Percentiles rank a stretch among this genome's conserved stretches.
phyloP scores from a whole-genome alignment of 208 protist genomes.

The Angomonas ambiguus region DNA sequence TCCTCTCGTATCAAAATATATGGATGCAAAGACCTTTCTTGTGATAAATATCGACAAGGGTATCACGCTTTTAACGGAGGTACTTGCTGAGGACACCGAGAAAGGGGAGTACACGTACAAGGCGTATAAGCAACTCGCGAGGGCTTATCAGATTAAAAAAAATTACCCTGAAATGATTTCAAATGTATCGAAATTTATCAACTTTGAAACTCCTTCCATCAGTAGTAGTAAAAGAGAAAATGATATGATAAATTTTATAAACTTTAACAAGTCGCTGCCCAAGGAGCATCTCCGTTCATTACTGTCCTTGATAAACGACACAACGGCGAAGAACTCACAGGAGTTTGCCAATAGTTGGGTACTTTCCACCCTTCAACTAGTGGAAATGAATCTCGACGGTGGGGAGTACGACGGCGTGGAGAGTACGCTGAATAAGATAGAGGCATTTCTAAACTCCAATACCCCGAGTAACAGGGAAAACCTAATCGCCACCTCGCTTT shows the following conservation, averaged over 20 bases:
- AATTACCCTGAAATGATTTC: constrained; percentile 83
- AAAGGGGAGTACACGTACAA: constrained; percentile 93
- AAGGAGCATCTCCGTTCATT: constrained; percentile 45
- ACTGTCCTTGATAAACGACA: constrained; percentile 66
- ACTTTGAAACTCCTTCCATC: constrained; percentile 37
- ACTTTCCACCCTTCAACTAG: constrained; percentile 79
- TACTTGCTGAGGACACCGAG: constrained; percentile 73
- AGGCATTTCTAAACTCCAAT: not conserved
- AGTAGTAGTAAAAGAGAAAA: constrained; percentile 30
- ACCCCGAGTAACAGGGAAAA: constrained; percentile 16
- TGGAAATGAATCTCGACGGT: constrained; percentile 1
- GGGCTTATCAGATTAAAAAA: constrained; percentile 54
- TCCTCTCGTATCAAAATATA: constrained; percentile 18
- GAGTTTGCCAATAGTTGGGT: constrained; percentile 68
- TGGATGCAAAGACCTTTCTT: constrained; percentile 34
- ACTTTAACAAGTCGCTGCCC: constrained; percentile 60
- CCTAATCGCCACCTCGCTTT: constrained; percentile 9
- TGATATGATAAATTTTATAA: constrained; percentile 91
- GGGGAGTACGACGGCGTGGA: constrained; percentile 5
- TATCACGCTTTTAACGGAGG: constrained; percentile 53
- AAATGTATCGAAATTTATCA: constrained; percentile 71
- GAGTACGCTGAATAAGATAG: not conserved
- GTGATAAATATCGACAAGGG: constrained; percentile 28
- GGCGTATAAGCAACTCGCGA: constrained; percentile 90
- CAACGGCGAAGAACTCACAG: constrained; percentile 36